Conservation (phyloP, 805 yeast species). For the Nadsonia fulvescens region DNA sequence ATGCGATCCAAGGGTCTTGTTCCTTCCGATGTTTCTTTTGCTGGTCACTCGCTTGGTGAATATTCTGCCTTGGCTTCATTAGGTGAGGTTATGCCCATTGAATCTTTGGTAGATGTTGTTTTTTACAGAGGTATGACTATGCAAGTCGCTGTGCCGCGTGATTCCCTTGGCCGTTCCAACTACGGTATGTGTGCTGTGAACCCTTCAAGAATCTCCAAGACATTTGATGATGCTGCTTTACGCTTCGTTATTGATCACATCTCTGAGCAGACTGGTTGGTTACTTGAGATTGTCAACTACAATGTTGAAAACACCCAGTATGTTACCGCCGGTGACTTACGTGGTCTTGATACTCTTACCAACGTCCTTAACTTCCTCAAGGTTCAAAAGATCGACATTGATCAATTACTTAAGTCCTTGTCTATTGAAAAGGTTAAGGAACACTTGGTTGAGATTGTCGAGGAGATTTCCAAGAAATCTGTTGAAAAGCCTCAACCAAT, state of each 20-base stretch:
- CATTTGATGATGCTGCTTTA: conserved; percentile 85
- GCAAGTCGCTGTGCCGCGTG: conserved; percentile 99
- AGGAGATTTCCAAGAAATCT: conserved; percentile 68
- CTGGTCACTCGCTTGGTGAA: conserved; percentile 99
- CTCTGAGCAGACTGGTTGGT: conserved; percentile 70
- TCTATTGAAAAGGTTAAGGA: conserved; percentile 75
- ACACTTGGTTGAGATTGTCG: conserved; percentile 75
- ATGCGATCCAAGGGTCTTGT: conserved; percentile 90
- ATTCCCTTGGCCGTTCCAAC: conserved; percentile 83
- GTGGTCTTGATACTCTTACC: conserved; percentile 83
- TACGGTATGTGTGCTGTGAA: conserved; percentile 98
- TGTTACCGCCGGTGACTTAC: conserved; percentile 96
- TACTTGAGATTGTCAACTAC: conserved; percentile 93
- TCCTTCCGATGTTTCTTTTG: conserved; percentile 84
- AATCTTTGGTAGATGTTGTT: conserved; percentile 89
- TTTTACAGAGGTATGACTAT: conserved; percentile 99
- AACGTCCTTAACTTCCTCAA: conserved; percentile 88
- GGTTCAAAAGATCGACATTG: conserved; percentile 85
- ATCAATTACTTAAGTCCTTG: conserved; percentile 64
- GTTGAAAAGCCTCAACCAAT: conserved; percentile 88
- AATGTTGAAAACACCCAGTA: conserved; percentile 97
- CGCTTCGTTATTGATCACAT: conserved; percentile 88
- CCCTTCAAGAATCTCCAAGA: conserved; percentile 79
- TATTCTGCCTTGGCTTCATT: conserved; percentile 93
- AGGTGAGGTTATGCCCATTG: conserved; percentile 98